Conservation (phyloP, 2,329 filamentous ascomycete genomes). For the Aspergillus glaucus region DNA sequence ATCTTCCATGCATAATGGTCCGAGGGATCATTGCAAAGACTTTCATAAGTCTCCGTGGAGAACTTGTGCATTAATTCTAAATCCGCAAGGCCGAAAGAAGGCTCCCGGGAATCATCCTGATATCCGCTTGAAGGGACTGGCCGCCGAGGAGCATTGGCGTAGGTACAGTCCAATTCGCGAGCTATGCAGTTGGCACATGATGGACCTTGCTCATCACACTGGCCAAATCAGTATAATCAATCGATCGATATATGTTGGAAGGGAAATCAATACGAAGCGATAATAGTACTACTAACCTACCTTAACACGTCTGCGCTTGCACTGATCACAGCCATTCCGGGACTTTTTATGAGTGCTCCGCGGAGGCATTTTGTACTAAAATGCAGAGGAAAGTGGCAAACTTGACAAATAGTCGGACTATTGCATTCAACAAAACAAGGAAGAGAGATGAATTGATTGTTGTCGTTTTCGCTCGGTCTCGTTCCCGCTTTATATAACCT, state of each 20-base stretch:
- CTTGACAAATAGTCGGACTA: background rate
- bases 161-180: slow-evolving; percentile 29
- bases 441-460: background rate
- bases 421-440: background rate
- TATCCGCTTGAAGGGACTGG: background rate
- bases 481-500: background rate
- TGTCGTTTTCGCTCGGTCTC: background rate
- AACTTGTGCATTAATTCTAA: slow-evolving; percentile 50
- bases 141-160: slow-evolving; percentile 5
- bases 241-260: background rate
- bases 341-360: slow-evolving; percentile 39
- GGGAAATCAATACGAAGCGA: too few species aligned
- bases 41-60: slow-evolving; percentile 42
- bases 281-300: slow-evolving; percentile 14
- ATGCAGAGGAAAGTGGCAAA: background rate
- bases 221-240: slow-evolving; percentile 1
- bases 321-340: slow-evolving; percentile 37
- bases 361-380: slow-evolving; percentile 23
- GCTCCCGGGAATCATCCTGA: background rate
- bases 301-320: slow-evolving; percentile 38
- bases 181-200: slow-evolving; percentile 33
- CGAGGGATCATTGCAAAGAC: slow-evolving; percentile 27
- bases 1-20: slow-evolving; percentile 35
- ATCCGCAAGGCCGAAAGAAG: slow-evolving; percentile 27
- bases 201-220: slow-evolving; percentile 36